phyloP scores from a whole-genome alignment of 345 rosid species.

The Salix dunnii region DNA sequence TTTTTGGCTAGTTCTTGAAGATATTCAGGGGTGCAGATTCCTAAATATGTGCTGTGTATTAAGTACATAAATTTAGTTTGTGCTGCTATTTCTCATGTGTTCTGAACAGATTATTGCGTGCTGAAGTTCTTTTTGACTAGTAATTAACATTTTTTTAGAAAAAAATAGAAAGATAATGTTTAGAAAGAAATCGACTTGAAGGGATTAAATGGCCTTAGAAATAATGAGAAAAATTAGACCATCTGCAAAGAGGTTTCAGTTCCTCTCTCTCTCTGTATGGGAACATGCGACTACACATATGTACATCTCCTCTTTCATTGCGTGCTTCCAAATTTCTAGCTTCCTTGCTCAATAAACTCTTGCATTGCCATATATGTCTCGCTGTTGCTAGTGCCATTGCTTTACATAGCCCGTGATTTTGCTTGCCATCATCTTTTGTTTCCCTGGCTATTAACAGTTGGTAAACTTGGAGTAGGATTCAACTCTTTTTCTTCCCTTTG shows the following conservation, averaged over 20 bases:
- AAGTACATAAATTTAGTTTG: not conserved
- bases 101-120: not conserved
- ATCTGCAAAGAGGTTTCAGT: not conserved
- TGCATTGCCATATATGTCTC: not conserved
- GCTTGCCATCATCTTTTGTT: not conserved
- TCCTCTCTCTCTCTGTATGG: not conserved
- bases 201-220: not conserved
- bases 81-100: not conserved
- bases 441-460: not conserved
- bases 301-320: not conserved
- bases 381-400: not conserved
- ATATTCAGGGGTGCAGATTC: not conserved
- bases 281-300: not conserved
- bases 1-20: not conserved
- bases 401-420: not conserved
- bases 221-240: not conserved
- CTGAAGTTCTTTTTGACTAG: not conserved
- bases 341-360: not conserved
- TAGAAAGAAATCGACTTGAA: not conserved
- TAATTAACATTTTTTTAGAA: not conserved
- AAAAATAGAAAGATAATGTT: not conserved
- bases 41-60: not conserved
- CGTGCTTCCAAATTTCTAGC: not conserved
- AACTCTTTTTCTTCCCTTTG: not conserved
- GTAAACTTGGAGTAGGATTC: slow-evolving; percentile 4